These are phyloP conservation scores for Lophiostoma macrostomum DNA, from an alignment of 495 filamentous ascomycete genomes.

Conservation along the genomic window DNA sequence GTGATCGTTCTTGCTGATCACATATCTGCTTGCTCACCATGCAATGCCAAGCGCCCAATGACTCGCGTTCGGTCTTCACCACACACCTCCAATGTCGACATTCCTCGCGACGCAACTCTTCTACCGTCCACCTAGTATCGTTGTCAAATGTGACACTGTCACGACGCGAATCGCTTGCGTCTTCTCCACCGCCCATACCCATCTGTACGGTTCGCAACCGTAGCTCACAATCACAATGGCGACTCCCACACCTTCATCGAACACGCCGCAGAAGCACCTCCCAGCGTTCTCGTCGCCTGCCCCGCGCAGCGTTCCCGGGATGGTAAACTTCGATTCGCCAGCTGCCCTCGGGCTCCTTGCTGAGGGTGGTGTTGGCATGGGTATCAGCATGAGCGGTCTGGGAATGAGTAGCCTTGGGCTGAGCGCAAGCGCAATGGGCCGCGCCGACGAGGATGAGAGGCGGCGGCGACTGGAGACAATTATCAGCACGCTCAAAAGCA, in stretches of 20 bases:
- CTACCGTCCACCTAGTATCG: too few species aligned
- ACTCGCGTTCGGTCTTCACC: too few species aligned
- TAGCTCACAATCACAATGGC: constrained; percentile 32
- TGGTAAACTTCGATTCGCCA: constrained; percentile 35
- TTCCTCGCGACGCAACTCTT: too few species aligned
- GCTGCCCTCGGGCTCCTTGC: constrained; percentile 23
- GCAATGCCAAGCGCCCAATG: too few species aligned
- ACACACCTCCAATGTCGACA: too few species aligned
- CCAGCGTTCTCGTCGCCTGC: constrained; percentile 40
- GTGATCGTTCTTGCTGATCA: too few species aligned
- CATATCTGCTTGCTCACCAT: too few species aligned
- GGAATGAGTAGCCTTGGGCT: constrained; percentile 27
- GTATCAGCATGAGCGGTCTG: constrained; percentile 38
- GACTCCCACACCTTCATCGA: constrained; percentile 37
- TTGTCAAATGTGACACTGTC: too few species aligned
- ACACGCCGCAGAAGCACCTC: constrained; percentile 29
- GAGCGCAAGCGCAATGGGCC: constrained; percentile 34
- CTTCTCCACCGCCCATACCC: too few species aligned
- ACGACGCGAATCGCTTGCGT: too few species aligned
- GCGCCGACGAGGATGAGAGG: constrained; percentile 56
- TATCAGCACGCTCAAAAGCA: constrained; percentile 45
- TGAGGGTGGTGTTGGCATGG: constrained; percentile 34
- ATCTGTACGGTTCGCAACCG: too few species aligned
- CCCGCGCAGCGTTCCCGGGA: constrained; percentile 38
- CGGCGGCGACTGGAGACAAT: constrained; percentile 54